These are phyloP conservation scores for Diplodia corticola DNA, from an alignment of 2,329 filamentous ascomycete species.

Conservation along the genomic window DNA sequence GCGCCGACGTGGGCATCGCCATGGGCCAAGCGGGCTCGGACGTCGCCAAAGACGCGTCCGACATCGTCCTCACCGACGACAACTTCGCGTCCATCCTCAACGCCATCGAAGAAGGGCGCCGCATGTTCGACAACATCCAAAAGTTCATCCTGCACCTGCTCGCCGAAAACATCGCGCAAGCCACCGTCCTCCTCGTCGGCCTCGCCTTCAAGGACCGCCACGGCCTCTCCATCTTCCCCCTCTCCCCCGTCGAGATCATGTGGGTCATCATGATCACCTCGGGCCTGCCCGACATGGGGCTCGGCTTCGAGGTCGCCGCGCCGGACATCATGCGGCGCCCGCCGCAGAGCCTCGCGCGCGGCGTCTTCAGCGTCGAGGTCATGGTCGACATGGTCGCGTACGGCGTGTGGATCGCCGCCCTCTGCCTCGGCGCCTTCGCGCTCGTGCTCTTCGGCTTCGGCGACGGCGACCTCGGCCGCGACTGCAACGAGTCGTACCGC, in stretches of 20 bases:
- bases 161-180: constrained; percentile 80
- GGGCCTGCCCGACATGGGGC: constrained; percentile 81
- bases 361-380: constrained; percentile 74
- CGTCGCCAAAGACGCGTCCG: constrained; percentile 43
- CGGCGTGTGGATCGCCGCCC: constrained; percentile 72
- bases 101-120: constrained; percentile 43
- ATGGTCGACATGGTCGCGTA: constrained; percentile 81
- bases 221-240: constrained; percentile 77
- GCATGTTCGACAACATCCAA: constrained; percentile 44
- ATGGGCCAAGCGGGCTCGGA: constrained; percentile 43
- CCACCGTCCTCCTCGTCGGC: constrained; percentile 76
- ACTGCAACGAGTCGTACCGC: constrained; percentile 61
- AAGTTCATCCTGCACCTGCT: constrained; percentile 76
- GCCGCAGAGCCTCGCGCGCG: constrained; percentile 66
- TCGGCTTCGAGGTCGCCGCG: constrained; percentile 75
- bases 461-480: constrained; percentile 58
- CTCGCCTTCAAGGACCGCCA: constrained; percentile 74
- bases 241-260: constrained; percentile 81
- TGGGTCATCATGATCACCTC: constrained; percentile 96
- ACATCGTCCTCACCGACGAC: constrained; percentile 44
- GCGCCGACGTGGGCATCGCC: constrained; percentile 43
- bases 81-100: constrained; percentile 46
- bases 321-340: constrained; percentile 77
- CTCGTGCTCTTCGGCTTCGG: constrained; percentile 65
- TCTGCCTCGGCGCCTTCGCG: constrained; percentile 64